Percentiles rank a stretch among this genome's conserved stretches.
Evolutionary conservation across 495 filamentous ascomycete species (phyloP).

Genomic region (Viridothelium virens): DNA sequence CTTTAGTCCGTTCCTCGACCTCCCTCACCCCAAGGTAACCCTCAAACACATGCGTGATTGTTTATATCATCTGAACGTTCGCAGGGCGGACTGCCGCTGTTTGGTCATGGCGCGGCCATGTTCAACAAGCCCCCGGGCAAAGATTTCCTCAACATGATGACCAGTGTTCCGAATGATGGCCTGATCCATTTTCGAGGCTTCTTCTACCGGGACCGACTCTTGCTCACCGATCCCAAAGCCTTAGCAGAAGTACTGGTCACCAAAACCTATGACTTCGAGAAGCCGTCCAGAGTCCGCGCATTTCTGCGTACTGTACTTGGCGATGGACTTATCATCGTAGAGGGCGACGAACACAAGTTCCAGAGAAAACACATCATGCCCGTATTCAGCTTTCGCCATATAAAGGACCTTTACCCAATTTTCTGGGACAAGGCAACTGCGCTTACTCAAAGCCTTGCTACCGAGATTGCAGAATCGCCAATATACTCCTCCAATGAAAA

Average conservation of each 20-base stretch:
- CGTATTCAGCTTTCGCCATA: slow-evolving; percentile 31
- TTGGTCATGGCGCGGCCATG: slow-evolving; percentile 7
- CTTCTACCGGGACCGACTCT: slow-evolving; percentile 24
- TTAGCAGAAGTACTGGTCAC: slow-evolving; percentile 32
- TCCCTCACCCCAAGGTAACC: slow-evolving; percentile 1
- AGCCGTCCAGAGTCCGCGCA: slow-evolving; percentile 38
- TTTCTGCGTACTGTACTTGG: slow-evolving; percentile 31
- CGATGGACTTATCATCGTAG: slow-evolving; percentile 31
- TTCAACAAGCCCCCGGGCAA: slow-evolving; percentile 5
- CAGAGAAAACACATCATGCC: slow-evolving; percentile 34
- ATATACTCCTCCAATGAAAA: slow-evolving; percentile 9
- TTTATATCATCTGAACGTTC: neutral
- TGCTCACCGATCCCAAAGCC: slow-evolving; percentile 26
- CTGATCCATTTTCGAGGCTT: slow-evolving; percentile 28
- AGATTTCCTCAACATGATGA: neutral
- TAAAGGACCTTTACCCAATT: slow-evolving; percentile 33
- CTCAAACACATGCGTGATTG: neutral
- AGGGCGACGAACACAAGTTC: slow-evolving; percentile 34
- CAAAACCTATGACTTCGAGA: slow-evolving; percentile 46
- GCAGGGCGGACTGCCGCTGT: neutral
- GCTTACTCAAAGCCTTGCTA: slow-evolving; percentile 28
- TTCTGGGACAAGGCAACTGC: slow-evolving; percentile 42
- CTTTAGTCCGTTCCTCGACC: slow-evolving; percentile 1
- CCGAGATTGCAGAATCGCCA: slow-evolving; percentile 22
- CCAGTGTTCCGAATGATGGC: slow-evolving; percentile 26